Evolutionary conservation across 2,329 filamentous ascomycete genomes (phyloP).

Genomic region (Teratosphaeriaceae sp.): DNA sequence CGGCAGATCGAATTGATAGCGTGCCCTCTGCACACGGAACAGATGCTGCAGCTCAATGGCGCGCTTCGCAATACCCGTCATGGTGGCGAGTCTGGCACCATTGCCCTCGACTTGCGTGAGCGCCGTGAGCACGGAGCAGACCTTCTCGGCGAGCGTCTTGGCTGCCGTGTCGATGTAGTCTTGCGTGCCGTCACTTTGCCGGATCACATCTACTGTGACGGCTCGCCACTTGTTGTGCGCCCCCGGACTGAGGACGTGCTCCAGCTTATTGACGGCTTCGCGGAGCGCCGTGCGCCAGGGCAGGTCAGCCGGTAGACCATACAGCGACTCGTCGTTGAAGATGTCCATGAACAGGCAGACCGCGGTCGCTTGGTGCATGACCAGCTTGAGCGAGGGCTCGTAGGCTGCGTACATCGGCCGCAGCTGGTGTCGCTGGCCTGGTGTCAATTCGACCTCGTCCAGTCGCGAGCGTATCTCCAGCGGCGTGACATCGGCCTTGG

Average conservation of each 20-base stretch:
- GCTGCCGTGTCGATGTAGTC: constrained; percentile 15
- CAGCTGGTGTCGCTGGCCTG: constrained; percentile 14
- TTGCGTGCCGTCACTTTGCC: constrained; percentile 37
- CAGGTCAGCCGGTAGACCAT: constrained; percentile 51
- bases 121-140: constrained; percentile 19
- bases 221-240: constrained; percentile 61
- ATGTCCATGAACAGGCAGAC: constrained; percentile 53
- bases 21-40: constrained; percentile 25
- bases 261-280: constrained; percentile 17
- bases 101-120: constrained; percentile 21
- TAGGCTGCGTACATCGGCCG: constrained; percentile 46
- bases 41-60: constrained; percentile 24
- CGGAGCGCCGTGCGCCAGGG: constrained; percentile 19
- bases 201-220: constrained; percentile 54
- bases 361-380: constrained; percentile 57
- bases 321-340: constrained; percentile 54
- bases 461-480: constrained; percentile 18
- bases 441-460: constrained; percentile 14
- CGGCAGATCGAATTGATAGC: constrained; percentile 27
- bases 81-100: constrained; percentile 14
- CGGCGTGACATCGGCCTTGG: constrained; percentile 41
- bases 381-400: constrained; percentile 50
- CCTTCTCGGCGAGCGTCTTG: constrained; percentile 19
- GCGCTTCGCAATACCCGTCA: constrained; percentile 23
- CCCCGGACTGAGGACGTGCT: constrained; percentile 28